Conservation (phyloP, 2,329 filamentous ascomycete genomes). For the Calonectria naviculata region DNA sequence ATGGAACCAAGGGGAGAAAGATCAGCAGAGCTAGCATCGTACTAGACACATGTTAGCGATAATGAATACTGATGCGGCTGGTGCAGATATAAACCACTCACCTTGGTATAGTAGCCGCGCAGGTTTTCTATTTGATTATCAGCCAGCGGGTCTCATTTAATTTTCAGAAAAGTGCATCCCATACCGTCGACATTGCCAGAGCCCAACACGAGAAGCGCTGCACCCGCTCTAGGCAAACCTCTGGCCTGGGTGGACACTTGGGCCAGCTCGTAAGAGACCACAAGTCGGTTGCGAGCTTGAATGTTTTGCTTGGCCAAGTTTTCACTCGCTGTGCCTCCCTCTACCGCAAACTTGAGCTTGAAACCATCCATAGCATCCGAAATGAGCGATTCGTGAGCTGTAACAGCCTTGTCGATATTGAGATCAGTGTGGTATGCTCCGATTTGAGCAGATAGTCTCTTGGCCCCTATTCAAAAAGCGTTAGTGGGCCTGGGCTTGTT, state of each 20-base stretch:
- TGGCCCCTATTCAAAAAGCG: background rate
- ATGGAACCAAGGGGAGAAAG: slow-evolving; percentile 67
- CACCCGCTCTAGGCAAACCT: slow-evolving; percentile 29
- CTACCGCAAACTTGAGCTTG: slow-evolving; percentile 55
- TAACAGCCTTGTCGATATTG: slow-evolving; percentile 50
- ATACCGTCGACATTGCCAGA: slow-evolving; percentile 33
- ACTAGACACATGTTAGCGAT: background rate
- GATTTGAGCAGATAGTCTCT: background rate
- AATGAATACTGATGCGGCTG: no score
- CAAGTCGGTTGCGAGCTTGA: background rate
- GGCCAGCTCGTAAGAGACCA: slow-evolving; percentile 49
- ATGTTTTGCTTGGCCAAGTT: slow-evolving; percentile 62
- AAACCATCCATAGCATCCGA: slow-evolving; percentile 65
- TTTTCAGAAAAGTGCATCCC: background rate
- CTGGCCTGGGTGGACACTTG: slow-evolving; percentile 33
- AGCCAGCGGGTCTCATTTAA: background rate
- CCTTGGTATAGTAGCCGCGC: slow-evolving; percentile 69
- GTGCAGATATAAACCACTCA: background rate
- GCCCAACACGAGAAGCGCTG: slow-evolving; percentile 35
- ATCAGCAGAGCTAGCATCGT: slow-evolving; percentile 65
- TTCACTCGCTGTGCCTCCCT: slow-evolving; percentile 64
- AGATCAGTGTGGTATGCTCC: slow-evolving; percentile 50
- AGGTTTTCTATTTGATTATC: slow-evolving; percentile 33
- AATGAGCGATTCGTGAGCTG: slow-evolving; percentile 54
- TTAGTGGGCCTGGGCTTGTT: background rate